Conservation (phyloP, 2,329 filamentous ascomycete genomes). For the Colletotrichum liriopes region DNA sequence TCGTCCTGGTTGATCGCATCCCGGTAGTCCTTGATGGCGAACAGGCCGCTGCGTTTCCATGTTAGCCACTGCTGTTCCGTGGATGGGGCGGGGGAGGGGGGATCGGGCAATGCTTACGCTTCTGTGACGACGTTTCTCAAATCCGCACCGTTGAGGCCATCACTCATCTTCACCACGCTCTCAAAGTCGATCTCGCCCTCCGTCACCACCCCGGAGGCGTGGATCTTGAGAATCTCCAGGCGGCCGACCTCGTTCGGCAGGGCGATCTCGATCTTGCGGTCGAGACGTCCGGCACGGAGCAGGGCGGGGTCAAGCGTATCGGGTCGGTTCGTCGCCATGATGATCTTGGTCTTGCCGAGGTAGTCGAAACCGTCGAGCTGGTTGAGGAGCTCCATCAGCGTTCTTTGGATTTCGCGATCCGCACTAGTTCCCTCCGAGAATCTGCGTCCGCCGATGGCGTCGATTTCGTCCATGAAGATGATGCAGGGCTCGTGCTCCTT, state of each 20-base stretch:
- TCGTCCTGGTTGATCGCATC: conserved; percentile 98
- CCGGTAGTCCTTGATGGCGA: conserved; percentile 98
- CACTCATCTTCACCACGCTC: conserved; percentile 99
- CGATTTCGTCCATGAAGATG: conserved; percentile 99
- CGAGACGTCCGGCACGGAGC: conserved; percentile 91
- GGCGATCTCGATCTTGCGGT: conserved; percentile 98
- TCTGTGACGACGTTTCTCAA: conserved; percentile 98
- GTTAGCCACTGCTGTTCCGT: conserved; percentile 46
- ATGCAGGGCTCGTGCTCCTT: conserved; percentile 99
- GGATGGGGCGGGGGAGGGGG: not conserved
- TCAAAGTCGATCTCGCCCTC: conserved; percentile 99
- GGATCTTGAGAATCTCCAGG: conserved; percentile 98
- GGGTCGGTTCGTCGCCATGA: conserved; percentile 99
- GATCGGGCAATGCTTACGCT: conserved; percentile 77
- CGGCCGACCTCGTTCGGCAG: conserved; percentile 97
- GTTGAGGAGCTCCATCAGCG: conserved; percentile 98
- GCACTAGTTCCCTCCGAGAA: conserved; percentile 98
- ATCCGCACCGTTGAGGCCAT: conserved; percentile 97
- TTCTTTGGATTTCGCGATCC: conserved; percentile 98
- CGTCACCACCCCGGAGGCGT: conserved; percentile 86
- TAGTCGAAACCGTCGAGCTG: conserved; percentile 99
- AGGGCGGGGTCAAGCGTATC: conserved; percentile 96
- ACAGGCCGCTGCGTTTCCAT: conserved; percentile 78
- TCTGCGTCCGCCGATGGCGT: conserved; percentile 95
- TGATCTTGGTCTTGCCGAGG: conserved; percentile 99